phyloP scores from a whole-genome alignment of 208 protist species.

The Trypanosomatidae sp. region DNA sequence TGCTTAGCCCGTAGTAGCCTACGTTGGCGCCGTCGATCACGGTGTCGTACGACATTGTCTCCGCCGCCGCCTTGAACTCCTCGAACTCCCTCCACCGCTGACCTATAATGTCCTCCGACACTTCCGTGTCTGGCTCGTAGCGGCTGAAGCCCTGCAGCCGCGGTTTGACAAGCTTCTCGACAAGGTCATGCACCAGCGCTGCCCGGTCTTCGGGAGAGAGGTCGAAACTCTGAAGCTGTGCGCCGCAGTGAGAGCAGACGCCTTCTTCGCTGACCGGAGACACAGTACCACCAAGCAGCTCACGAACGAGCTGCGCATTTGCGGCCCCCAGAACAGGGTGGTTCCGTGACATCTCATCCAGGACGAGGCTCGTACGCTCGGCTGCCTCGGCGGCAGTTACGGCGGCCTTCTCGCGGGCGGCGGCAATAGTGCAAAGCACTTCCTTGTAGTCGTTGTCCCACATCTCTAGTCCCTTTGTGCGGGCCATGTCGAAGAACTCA shows the following conservation, averaged over 20 bases:
- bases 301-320: conserved; percentile 53
- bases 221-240: conserved; percentile 63
- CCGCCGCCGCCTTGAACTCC: conserved; percentile 42
- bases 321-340: conserved; percentile 72
- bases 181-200: conserved; percentile 63
- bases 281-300: conserved; percentile 47
- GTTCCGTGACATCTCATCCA: conserved; percentile 58
- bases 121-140: conserved; percentile 56
- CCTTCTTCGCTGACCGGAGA: conserved; percentile 23
- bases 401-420: neutral
- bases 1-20: conserved; percentile 83
- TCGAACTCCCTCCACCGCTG: conserved; percentile 58
- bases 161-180: conserved; percentile 65
- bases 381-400: neutral
- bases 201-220: conserved; percentile 42
- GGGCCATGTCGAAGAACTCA: conserved; percentile 39
- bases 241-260: conserved; percentile 47
- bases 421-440: conserved; percentile 39
- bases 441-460: conserved; percentile 83
- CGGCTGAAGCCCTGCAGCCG: conserved; percentile 45
- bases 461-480: conserved; percentile 51
- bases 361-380: neutral
- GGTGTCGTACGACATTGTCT: conserved; percentile 55
- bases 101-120: conserved; percentile 36
- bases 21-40: conserved; percentile 84